Evolutionary conservation across 140 eudicot genomes (phyloP), one percentile per base, ranked within the genome.

Genomic region (Senecio squalidus): DNA sequence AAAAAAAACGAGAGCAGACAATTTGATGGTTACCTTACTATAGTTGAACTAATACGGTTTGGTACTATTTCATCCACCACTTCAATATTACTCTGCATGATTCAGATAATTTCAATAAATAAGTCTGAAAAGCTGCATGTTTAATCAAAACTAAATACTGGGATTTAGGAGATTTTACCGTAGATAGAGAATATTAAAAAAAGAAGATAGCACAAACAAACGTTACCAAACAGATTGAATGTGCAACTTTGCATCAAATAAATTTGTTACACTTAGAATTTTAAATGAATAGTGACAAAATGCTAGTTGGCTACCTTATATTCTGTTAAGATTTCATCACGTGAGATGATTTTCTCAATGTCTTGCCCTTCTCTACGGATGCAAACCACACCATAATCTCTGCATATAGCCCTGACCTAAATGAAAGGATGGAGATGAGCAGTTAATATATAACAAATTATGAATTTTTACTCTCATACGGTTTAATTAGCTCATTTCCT

Each of bases 311-410:
- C 39, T 76, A 86, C 98, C 89, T 72, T 81, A 76, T 70, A 69
- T 45, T 84, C 81, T 2, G 64, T 72, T 76, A 87, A 38, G 44
- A 87, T 86, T 49, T 74, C 76, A 64, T 83, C 79, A 43, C 23
- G 43, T 1, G 69, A 64, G 54, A 87, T 79, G 27, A 92, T 67
- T 67, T 76, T 71, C 41, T 87, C 88, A 56, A 87, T 81, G 70
- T 92, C 83, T 63, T 84, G 96, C 26, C 94, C 95, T 67, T 74
- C 95, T 75, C 96, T 80, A 0, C 96, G 84, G 18, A 92, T 82
- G 59, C 98, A 92, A 59, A 84, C 95, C 57, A 92, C 80, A 31
- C 98, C 98, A 60, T 77, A 92, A 80, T 92, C 98, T 75, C 80
- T 77, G 68, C 82, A 74, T 72, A 92, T 84, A 41, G 71, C 60